Base-by-base conservation (phyloP, 176 grass and related monocot genomes). In the Paspalum notatum region DNA sequence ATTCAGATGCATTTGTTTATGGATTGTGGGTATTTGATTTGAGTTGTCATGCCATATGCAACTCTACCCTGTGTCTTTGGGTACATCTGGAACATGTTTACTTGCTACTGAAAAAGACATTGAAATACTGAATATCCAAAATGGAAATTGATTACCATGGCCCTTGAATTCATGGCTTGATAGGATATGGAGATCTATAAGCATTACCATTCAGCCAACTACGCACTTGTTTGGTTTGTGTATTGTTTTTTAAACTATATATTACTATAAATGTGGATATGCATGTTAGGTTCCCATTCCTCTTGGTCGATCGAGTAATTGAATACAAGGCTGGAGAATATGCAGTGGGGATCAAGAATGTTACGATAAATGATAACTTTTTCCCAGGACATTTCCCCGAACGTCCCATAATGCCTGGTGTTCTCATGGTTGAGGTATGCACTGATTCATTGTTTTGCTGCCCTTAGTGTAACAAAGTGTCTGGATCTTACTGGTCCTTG, bases 341-440 rank as follows among this genome's bases (percentile, higher is more conserved):
- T 47, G 87, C 87, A 9, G 87, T 88, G 32, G 81, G 60, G 20
- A 88, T 88, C 56, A 98, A 98, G 85, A 98, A 98, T 72, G 88
- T 98, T 57, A 94, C 95, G 0, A 98, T 98, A 76, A 98, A 98
- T 55, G 95, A 98, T 78, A 94, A 98, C 59, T 98, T 98, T 61
- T 98, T 98, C 62, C 87, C 87, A 44, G 87, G 81, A 2, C 88
- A 88, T 80, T 88, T 88, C 39, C 87, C 92, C 4, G 92, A 94
- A 40, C 80, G 89, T 15, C 92, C 92, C 12, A 94, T 94, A 50
- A 91, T 94, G 92, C 92, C 92, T 15, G 92, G 92, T 45, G 92
- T 94, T 82, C 92, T 94, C 89, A 91, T 91, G 92, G 80, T 94
- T 24, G 92, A 94, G 92, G 91, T 93, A 88, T 62, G 60, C 24